These are phyloP conservation scores for Gastrolobium villosum DNA, from an alignment of 306 rosid species.

Conservation along the genomic window DNA sequence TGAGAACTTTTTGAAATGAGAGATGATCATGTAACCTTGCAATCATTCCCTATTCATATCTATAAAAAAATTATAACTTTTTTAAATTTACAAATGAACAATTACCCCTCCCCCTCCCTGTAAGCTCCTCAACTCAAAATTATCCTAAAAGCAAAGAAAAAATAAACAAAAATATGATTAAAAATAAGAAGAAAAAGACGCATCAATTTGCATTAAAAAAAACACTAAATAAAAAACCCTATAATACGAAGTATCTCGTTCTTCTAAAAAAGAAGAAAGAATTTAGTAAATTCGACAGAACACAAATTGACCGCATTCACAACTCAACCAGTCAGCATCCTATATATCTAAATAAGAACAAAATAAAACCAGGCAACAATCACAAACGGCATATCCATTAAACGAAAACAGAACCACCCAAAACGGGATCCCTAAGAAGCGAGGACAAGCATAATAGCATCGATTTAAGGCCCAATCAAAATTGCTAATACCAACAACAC, in stretches of 20 bases:
- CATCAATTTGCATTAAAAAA: neutral
- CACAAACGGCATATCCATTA: neutral
- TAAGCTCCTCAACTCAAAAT: neutral
- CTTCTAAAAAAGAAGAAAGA: neutral
- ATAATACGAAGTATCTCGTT: neutral
- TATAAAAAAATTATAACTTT: neutral
- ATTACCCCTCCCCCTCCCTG: neutral
- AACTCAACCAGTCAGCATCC: neutral
- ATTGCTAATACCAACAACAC: neutral
- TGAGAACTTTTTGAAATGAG: neutral
- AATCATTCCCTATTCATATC: neutral
- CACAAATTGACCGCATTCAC: neutral
- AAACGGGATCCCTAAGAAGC: neutral
- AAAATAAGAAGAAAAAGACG: too few species aligned
- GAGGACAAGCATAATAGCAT: neutral
- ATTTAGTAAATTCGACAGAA: constrained; percentile 1
- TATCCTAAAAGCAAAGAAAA: neutral
- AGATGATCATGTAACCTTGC: neutral
- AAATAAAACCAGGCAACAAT: neutral
- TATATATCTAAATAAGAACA: neutral
- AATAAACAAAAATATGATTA: too few species aligned
- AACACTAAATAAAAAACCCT: neutral
- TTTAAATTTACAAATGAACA: neutral
- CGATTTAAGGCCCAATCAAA: neutral
- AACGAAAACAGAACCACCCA: constrained; percentile 3